Evolutionary conservation across 768 basidiomycete genomes (phyloP).

Genomic region (Chlorophyllum brunneum): DNA sequence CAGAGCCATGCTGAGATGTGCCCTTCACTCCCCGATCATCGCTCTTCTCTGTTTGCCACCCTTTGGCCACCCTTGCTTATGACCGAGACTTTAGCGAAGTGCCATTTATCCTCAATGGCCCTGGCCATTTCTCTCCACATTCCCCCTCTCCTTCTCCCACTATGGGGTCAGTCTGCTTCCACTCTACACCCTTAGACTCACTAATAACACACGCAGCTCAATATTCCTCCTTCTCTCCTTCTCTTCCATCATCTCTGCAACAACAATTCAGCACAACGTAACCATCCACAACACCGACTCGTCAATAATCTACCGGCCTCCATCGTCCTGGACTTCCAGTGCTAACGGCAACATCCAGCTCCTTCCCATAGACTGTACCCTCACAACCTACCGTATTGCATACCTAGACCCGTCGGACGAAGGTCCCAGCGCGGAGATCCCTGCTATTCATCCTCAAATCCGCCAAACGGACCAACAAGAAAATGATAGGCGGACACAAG

Average conservation of each 20-base stretch:
- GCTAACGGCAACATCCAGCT: not conserved
- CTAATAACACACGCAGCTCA: not conserved
- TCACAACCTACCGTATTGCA: no score
- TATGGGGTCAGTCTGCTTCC: not conserved
- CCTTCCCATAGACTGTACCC: no score
- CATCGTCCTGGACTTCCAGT: slow-evolving; percentile 32
- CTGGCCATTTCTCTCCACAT: not conserved
- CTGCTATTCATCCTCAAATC: not conserved
- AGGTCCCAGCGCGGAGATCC: no score
- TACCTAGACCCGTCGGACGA: no score
- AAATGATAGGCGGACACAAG: not conserved
- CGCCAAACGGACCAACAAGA: no score
- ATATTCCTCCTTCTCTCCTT: not conserved
- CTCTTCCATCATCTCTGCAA: not conserved
- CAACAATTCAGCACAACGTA: slow-evolving; percentile 21
- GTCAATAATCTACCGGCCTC: slow-evolving; percentile 34
- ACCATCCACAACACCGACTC: slow-evolving; percentile 37
- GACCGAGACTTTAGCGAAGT: slow-evolving; percentile 8
- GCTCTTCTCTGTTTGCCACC: not conserved
- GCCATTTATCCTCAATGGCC: not conserved
- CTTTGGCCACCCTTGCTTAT: slow-evolving; percentile 2
- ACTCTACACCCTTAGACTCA: no score
- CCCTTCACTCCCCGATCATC: not conserved
- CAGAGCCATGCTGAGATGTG: slow-evolving; percentile 39
- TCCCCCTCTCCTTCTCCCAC: not conserved